These are phyloP conservation scores for Apodospora peruviana DNA, from an alignment of 495 filamentous ascomycete species.

Conservation along the genomic window DNA sequence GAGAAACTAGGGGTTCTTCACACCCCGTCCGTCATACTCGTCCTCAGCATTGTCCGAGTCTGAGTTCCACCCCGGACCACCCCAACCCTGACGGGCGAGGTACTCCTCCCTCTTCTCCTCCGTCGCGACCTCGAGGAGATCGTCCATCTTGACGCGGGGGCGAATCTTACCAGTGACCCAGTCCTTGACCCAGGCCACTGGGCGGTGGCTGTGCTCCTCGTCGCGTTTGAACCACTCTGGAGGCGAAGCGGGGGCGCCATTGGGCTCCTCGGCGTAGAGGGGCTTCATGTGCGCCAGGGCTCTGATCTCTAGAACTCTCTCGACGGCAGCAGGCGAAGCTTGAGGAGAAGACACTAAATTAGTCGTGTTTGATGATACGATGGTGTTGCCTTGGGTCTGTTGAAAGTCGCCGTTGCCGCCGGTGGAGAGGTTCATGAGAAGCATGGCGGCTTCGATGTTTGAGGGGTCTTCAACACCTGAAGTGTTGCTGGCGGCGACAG, in stretches of 20 bases:
- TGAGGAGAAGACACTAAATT: not conserved
- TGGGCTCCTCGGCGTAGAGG: not conserved
- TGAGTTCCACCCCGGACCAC: too few species aligned
- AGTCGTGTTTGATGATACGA: too few species aligned
- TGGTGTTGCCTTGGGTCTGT: too few species aligned
- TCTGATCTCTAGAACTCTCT: not conserved
- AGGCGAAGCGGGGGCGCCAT: not conserved
- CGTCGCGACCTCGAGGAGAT: not conserved
- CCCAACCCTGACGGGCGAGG: too few species aligned
- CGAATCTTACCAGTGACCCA: not conserved
- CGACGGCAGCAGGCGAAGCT: not conserved
- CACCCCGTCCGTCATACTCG: too few species aligned
- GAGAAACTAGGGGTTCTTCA: too few species aligned
- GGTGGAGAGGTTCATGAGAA: not conserved
- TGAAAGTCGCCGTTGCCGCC: not conserved
- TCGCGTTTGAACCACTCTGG: not conserved
- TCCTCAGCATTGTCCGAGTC: too few species aligned
- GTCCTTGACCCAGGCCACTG: conserved; percentile 1
- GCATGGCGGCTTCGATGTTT: too few species aligned
- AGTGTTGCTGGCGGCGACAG: not conserved
- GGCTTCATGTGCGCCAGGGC: not conserved
- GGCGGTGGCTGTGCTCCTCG: not conserved
- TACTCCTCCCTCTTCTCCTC: not conserved
- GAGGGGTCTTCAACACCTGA: not conserved
- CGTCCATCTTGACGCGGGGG: not conserved